Evolutionary conservation across 441 rosid species (phyloP).

Genomic region (Croton laevigatus): DNA sequence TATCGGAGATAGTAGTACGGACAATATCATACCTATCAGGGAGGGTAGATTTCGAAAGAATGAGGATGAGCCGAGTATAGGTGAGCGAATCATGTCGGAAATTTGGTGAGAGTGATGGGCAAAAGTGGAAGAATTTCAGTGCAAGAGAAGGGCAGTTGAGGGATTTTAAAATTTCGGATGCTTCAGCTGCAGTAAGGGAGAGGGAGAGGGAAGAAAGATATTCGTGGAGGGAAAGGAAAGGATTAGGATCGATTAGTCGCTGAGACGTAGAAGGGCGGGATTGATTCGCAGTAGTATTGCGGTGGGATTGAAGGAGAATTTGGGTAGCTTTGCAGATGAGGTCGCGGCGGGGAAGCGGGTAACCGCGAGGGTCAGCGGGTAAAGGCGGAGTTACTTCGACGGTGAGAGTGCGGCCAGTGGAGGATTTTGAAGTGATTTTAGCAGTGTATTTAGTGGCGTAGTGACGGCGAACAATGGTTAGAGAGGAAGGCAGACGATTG

Average conservation of each 20-base stretch:
- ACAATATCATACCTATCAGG: slow-evolving; percentile 43
- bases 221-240: slow-evolving; percentile 46
- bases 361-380: slow-evolving; percentile 70
- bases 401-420: slow-evolving; percentile 65
- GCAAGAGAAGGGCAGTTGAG: slow-evolving; percentile 69
- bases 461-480: slow-evolving; percentile 28
- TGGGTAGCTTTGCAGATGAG: slow-evolving; percentile 70
- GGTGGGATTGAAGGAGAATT: slow-evolving; percentile 40
- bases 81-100: slow-evolving; percentile 62
- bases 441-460: slow-evolving; percentile 76
- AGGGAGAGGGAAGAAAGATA: slow-evolving; percentile 64
- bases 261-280: slow-evolving; percentile 16
- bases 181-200: slow-evolving; percentile 65
- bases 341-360: slow-evolving; percentile 70
- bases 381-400: slow-evolving; percentile 63
- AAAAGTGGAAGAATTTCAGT: slow-evolving; percentile 52
- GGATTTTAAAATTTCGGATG: slow-evolving; percentile 78
- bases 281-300: slow-evolving; percentile 1
- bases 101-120: slow-evolving; percentile 54
- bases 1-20: slow-evolving; percentile 45
- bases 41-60: slow-evolving; percentile 65
- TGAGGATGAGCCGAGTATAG: slow-evolving; percentile 61
- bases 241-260: slow-evolving; percentile 20
- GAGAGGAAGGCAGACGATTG: not conserved
- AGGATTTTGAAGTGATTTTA: slow-evolving; percentile 68